A percentile compares a stretch with the other conserved stretches of the same genome.
Evolutionary conservation across 2,329 filamentous ascomycete genomes (phyloP).

Genomic region (Ramularia collo-cygni): DNA sequence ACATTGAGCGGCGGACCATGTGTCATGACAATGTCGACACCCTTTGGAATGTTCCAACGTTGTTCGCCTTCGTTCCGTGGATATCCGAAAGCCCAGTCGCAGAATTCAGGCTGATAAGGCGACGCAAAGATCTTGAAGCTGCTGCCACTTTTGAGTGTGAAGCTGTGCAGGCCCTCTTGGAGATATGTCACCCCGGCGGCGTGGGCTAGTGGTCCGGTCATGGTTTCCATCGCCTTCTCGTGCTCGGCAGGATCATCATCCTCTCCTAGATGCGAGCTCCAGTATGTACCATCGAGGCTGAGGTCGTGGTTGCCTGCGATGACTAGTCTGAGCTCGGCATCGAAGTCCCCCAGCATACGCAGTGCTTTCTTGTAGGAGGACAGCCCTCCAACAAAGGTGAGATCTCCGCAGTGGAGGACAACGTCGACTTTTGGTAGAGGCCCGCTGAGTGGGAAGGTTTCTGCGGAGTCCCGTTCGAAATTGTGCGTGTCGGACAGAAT

Average conservation of each 20-base stretch:
- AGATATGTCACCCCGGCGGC: constrained; percentile 44
- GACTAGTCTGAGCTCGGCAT: constrained; percentile 30
- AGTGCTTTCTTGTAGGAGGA: constrained; percentile 24
- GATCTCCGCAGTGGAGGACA: constrained; percentile 34
- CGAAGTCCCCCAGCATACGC: constrained; percentile 16
- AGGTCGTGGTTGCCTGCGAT: constrained; percentile 33
- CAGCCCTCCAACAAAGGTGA: constrained; percentile 27
- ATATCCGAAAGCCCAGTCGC: constrained; percentile 50
- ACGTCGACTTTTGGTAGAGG: constrained; percentile 27
- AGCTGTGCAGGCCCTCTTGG: constrained; percentile 45
- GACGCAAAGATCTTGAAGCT: constrained; percentile 46
- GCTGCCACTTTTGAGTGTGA: constrained; percentile 42
- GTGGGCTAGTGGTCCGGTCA: constrained; percentile 27
- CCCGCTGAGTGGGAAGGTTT: constrained; percentile 6
- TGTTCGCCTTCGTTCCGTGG: constrained; percentile 38
- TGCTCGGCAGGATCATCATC: constrained; percentile 23
- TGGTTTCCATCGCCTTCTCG: constrained; percentile 9
- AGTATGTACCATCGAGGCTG: constrained; percentile 27
- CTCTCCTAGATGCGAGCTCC: constrained; percentile 30
- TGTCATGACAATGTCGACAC: constrained; percentile 34
- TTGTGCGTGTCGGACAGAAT: constrained; percentile 26
- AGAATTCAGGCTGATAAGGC: constrained; percentile 47
- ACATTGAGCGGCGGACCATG: constrained; percentile 30
- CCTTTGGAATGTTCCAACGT: constrained; percentile 12
- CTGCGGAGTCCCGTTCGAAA: constrained; percentile 8